Percentiles rank a stretch among this genome's conserved stretches.
phyloP scores from a whole-genome alignment of 352 stramenopile species.

The Pythium aristosporum region DNA sequence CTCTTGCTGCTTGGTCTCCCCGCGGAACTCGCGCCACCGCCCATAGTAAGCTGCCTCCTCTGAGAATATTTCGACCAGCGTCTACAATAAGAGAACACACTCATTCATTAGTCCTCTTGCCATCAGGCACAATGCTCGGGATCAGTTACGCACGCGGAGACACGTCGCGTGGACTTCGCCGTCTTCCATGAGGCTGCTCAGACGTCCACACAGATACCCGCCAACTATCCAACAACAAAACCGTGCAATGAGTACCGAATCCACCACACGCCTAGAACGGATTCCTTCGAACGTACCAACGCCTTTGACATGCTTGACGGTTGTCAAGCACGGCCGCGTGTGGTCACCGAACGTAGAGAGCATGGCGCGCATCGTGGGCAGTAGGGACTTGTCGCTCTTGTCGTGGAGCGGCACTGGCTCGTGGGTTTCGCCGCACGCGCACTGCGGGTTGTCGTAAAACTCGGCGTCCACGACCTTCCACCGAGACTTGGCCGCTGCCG shows the following conservation, averaged over 20 bases:
- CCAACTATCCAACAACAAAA: slow-evolving; percentile 38
- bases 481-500: slow-evolving; percentile 36
- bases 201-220: slow-evolving; percentile 41
- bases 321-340: slow-evolving; percentile 50
- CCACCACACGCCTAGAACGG: background rate
- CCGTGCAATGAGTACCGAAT: background rate
- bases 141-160: slow-evolving; percentile 37
- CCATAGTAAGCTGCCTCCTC: slow-evolving; percentile 83
- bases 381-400: slow-evolving; percentile 42
- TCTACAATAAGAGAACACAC: slow-evolving; percentile 28
- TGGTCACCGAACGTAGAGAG: slow-evolving; percentile 84
- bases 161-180: slow-evolving; percentile 40
- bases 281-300: slow-evolving; percentile 35
- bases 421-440: slow-evolving; percentile 60
- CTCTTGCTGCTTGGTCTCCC: slow-evolving; percentile 76
- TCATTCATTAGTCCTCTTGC: background rate
- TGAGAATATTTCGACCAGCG: slow-evolving; percentile 70
- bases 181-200: slow-evolving; percentile 45
- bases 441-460: slow-evolving; percentile 58
- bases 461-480: slow-evolving; percentile 76
- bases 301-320: slow-evolving; percentile 55
- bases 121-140: background rate
- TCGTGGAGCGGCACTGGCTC: slow-evolving; percentile 22
- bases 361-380: slow-evolving; percentile 74
- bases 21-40: slow-evolving; percentile 81